Evolutionary conservation across 345 rosid species (phyloP).

Genomic region (Gossypium stocksii): DNA sequence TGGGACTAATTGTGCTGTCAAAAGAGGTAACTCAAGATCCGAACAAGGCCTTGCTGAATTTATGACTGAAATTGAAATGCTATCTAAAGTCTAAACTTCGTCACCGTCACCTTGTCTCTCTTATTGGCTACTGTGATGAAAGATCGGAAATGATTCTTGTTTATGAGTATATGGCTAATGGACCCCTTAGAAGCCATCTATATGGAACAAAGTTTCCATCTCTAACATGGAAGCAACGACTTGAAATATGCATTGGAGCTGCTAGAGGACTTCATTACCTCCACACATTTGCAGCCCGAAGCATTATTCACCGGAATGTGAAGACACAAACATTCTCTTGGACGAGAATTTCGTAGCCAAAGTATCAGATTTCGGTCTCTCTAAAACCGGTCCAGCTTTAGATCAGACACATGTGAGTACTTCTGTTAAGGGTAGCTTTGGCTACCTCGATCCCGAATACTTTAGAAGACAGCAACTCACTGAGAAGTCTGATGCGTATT

Average conservation of each 20-base stretch:
- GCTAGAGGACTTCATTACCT: constrained; percentile 97
- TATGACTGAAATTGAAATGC: constrained; percentile 93
- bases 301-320: constrained; percentile 95
- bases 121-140: constrained; percentile 92
- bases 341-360: constrained; percentile 92
- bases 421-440: constrained; percentile 98
- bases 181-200: constrained; percentile 91
- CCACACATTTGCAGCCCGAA: constrained; percentile 91
- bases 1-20: constrained; percentile 81
- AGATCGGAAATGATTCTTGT: constrained; percentile 91
- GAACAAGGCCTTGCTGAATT: constrained; percentile 99
- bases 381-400: constrained; percentile 84
- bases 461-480: constrained; percentile 95
- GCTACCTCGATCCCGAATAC: constrained; percentile 96
- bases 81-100: constrained; percentile 89
- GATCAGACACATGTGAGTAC: constrained; percentile 98
- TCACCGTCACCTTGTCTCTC: constrained; percentile 91
- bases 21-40: constrained; percentile 94
- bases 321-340: constrained; percentile 89
- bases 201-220: constrained; percentile 93
- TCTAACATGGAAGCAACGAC: constrained; percentile 89
- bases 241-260: constrained; percentile 94
- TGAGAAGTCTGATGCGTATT: constrained; percentile 90
- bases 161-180: constrained; percentile 98
- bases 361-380: constrained; percentile 95